Percentiles rank a stretch among this genome's conserved stretches.
Evolutionary conservation across 495 filamentous ascomycete genomes (phyloP).

Genomic region (Amphirosellinia nigrospora): DNA sequence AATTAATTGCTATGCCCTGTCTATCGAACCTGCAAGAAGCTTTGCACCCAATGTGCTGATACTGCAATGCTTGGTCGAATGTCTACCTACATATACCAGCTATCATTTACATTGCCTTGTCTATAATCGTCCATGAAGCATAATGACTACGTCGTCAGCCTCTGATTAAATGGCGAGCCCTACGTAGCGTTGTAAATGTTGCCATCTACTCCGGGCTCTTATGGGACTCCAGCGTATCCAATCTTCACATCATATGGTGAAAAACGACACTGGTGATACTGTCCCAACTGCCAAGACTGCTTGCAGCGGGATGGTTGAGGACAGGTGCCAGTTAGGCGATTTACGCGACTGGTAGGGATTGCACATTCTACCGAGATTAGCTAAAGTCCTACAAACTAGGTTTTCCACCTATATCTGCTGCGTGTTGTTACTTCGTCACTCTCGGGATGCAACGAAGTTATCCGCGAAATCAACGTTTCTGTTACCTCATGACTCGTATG

Average conservation of each 20-base stretch:
- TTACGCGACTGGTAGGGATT: neutral
- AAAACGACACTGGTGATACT: neutral
- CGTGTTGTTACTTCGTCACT: neutral
- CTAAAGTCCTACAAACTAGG: neutral
- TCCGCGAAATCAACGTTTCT: neutral
- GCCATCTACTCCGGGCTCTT: neutral
- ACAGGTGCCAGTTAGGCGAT: neutral
- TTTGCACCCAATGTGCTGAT: too few species aligned
- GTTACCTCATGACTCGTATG: neutral
- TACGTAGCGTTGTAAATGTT: neutral
- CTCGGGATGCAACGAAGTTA: neutral
- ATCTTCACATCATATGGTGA: neutral
- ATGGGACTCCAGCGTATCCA: neutral
- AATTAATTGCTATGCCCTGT: too few species aligned
- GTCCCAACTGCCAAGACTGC: constrained; percentile 1
- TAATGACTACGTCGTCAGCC: neutral
- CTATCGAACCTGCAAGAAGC: neutral
- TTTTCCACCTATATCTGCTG: neutral
- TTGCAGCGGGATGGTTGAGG: neutral
- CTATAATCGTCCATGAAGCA: neutral
- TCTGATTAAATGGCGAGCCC: neutral
- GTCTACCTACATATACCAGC: neutral
- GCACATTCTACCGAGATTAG: neutral
- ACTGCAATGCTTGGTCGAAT: neutral
- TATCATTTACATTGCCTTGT: neutral